Evolutionary conservation across 768 basidiomycete species (phyloP).

Genomic region (Strobilomyces dryophilus): DNA sequence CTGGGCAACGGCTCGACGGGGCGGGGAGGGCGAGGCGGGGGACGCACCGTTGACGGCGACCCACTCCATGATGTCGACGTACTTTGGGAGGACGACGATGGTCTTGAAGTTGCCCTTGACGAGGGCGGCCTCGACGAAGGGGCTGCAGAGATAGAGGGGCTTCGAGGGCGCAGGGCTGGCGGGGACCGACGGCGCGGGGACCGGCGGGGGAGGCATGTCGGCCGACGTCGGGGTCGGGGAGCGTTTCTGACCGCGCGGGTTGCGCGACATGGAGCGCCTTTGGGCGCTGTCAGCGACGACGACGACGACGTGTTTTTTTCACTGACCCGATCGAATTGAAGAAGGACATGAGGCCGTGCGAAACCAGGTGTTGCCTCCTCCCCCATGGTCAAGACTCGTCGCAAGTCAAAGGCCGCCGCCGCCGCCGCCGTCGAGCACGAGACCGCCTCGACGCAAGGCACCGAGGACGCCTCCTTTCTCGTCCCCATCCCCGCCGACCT

Average conservation of each 20-base stretch:
- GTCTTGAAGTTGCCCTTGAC: constrained; percentile 99
- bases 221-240: constrained; percentile 73
- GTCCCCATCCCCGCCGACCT: constrained; percentile 64
- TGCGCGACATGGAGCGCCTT: constrained; percentile 74
- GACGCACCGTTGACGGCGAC: constrained; percentile 87
- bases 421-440: constrained; percentile 30
- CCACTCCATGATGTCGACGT: constrained; percentile 95
- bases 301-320: not conserved
- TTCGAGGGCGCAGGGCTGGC: constrained; percentile 34
- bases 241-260: constrained; percentile 65
- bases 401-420: constrained; percentile 53
- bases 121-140: constrained; percentile 91
- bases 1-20: constrained; percentile 52
- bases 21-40: not conserved
- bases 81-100: constrained; percentile 94
- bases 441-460: constrained; percentile 29
- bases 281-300: constrained; percentile 4
- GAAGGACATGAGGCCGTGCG: constrained; percentile 56
- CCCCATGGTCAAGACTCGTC: constrained; percentile 46
- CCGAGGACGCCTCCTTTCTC: constrained; percentile 32
- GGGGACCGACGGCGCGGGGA: constrained; percentile 35
- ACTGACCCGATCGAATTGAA: constrained; percentile 78
- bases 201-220: constrained; percentile 40
- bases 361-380: no score
- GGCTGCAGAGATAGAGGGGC: constrained; percentile 86